Evolutionary conservation across 1,139 yeast species (phyloP).

Genomic region (Saccharomyces hybrid): DNA sequence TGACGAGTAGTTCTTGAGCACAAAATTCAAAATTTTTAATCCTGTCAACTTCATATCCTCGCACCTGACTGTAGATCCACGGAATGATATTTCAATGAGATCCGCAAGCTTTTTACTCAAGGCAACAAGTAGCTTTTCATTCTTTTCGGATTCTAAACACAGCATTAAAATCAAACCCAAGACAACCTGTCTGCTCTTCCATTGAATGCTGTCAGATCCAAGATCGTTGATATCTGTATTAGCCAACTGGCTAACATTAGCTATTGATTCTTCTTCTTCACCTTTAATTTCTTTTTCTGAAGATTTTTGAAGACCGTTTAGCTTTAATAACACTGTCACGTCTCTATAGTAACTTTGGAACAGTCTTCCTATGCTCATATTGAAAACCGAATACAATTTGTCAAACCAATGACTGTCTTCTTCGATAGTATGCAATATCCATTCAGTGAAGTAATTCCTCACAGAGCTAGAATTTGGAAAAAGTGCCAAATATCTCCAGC

Average conservation of each 20-base stretch:
- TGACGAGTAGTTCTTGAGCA: constrained; percentile 41
- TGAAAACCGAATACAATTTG: constrained; percentile 34
- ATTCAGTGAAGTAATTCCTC: constrained; percentile 24
- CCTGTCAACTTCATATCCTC: constrained; percentile 59
- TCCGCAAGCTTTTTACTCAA: constrained; percentile 56
- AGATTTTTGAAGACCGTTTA: constrained; percentile 18
- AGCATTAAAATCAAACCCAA: constrained; percentile 51
- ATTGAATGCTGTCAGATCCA: constrained; percentile 16
- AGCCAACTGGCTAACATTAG: constrained; percentile 19
- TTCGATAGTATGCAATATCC: constrained; percentile 31
- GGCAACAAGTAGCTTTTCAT: constrained; percentile 36
- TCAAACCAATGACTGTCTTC: constrained; percentile 33
- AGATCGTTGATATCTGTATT: constrained; percentile 12
- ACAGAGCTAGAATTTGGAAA: constrained; percentile 30
- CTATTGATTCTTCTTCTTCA: constrained; percentile 42
- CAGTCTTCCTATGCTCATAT: constrained; percentile 32
- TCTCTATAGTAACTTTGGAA: constrained; percentile 24
- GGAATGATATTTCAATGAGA: constrained; percentile 71
- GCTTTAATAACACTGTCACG: constrained; percentile 13
- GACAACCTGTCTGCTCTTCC: constrained; percentile 35
- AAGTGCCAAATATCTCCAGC: constrained; percentile 41
- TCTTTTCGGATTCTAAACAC: constrained; percentile 38
- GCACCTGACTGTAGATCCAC: constrained; percentile 72
- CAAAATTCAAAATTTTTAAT: constrained; percentile 55
- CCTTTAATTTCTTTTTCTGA: constrained; percentile 32